Evolutionary conservation across 495 filamentous ascomycete genomes (phyloP), one percentile per base, ranked within the genome.

Genomic region (Aspergillus sclerotioniger): DNA sequence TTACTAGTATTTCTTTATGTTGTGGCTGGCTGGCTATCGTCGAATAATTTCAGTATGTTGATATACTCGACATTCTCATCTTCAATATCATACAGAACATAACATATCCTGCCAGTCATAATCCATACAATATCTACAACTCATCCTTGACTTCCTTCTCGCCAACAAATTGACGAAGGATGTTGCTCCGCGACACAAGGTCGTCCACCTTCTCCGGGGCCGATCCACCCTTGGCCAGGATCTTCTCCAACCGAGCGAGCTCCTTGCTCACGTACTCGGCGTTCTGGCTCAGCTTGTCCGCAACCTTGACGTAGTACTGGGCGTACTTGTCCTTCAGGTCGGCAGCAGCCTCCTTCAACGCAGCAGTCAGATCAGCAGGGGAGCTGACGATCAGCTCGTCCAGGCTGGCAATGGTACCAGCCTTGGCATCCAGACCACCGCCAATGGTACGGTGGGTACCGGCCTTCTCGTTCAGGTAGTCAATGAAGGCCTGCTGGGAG

Each of bases 281-380:
- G 70, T 87, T 93, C 74, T 87, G 77, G 68, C 73, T 74, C 41
- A 96, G 71, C 85, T 97, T 98, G 62, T 88, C 81, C 31, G 93
- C 84, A 32, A 96, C 95, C 67, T 89, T 89, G 69, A 94, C 76
- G 69, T 98, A 98, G 83, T 98, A 98, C 72, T 88, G 78, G n/a
- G 89, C 90, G 70, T 91, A 95, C 80, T 90, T 90, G 62, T 91
- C 85, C 76, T 86, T 84, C 21, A 92, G 71, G 46, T 71, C 77
- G 67, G 80, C 78, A 29, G 86, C 88, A 16, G 82, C 82, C 79
- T 89, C 87, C 75, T 85, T 86, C 35, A 88, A 76, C 70, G 92
- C 86, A 52, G 78, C 76, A 1, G 80, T 77, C 13, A 87, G 76
- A 57, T 85, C 82, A 3, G 70, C 43, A 43, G 81, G 81, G 20